These are phyloP conservation scores for Corrigiola litoralis DNA, from an alignment of 179 eudicot species.

Conservation along the genomic window DNA sequence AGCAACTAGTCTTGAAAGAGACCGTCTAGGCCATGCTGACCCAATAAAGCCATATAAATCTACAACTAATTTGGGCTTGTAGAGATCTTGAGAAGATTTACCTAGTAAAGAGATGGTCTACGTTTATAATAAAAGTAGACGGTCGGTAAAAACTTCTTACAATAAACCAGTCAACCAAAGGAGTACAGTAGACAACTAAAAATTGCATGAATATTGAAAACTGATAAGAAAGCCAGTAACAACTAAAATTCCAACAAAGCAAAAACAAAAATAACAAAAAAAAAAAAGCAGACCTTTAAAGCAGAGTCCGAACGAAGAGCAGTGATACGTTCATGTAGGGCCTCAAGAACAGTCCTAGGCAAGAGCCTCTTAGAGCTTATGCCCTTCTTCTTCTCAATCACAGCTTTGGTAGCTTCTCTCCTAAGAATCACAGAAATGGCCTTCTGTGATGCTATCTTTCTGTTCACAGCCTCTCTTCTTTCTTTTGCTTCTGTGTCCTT, in stretches of 20 bases:
- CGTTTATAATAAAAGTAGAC: too few relatives aligned
- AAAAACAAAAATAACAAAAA: background rate
- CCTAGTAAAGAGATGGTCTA: too few relatives aligned
- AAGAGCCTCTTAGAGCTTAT: slow-evolving; percentile 55
- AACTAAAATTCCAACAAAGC: background rate
- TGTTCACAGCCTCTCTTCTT: slow-evolving; percentile 60
- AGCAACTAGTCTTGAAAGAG: too few relatives aligned
- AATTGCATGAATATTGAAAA: too few relatives aligned
- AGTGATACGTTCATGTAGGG: slow-evolving; percentile 81
- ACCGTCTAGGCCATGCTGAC: too few relatives aligned
- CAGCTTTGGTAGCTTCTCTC: slow-evolving; percentile 87
- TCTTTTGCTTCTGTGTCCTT: slow-evolving; percentile 43
- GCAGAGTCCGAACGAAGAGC: slow-evolving; percentile 95
- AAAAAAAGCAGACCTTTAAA: slow-evolving; percentile 42
- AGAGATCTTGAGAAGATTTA: too few relatives aligned
- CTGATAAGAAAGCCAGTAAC: too few relatives aligned
- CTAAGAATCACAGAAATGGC: slow-evolving; percentile 77
- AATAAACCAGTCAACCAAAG: too few relatives aligned
- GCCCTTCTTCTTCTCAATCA: slow-evolving; percentile 77
- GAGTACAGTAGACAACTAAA: too few relatives aligned
- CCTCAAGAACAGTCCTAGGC: slow-evolving; percentile 85
- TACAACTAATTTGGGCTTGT: too few relatives aligned
- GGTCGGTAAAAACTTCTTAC: too few relatives aligned
- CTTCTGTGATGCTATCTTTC: slow-evolving; percentile 68
- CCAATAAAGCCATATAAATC: too few relatives aligned